Evolutionary conservation across 2,329 filamentous ascomycete genomes (phyloP), one percentile per base, ranked within the genome.

Genomic region (Neocucurbitaria cava): DNA sequence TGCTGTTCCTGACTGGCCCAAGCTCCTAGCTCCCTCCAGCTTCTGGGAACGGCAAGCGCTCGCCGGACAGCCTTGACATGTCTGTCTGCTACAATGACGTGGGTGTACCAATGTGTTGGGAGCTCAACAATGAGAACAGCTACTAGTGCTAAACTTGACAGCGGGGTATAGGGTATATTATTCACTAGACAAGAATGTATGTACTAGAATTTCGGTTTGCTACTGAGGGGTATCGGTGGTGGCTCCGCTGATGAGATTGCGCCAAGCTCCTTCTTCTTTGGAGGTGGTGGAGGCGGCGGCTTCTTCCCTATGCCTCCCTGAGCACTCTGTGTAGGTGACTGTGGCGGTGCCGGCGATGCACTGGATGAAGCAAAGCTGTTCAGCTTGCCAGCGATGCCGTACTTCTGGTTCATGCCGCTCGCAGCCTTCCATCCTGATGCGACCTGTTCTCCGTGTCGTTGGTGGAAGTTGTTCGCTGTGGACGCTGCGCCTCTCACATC

Each of bases 361-460:
- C 61, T 62, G 11, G 64, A 52, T 7, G 69, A 68, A 28, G 64
- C 61, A 18, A 70, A 77, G n/a, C 74, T 77, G 58, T 82, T 82
- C 44, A 84, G 72, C 26, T 77, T 78, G 15, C 80, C 76, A 5
- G 77, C 72, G 46, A 87, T 76, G 3, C 84, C 84, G 62, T 89
- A 89, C 68, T 86, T 88, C 66, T 87, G 82, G 49, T 87, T 85
- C 50, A 88, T 63, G 1, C 76, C 78, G 56, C 82, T 84, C 3
- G 87, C 86, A 18, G 80, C 81, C 65, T 81, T 78, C 64, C 82
- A 80, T 0, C 88, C 88, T 5, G 83, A 77, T 1, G 84, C 82
- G 5, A 90, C 84, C 69, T 90, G 86, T 17, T 88, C 88, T 3
- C 87, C 85, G 64, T 91, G 88, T 24, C 87, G 78, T 69, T 90